Conservation (phyloP, 495 filamentous ascomycete genomes). For the Aspergillus incahuasiensis region DNA sequence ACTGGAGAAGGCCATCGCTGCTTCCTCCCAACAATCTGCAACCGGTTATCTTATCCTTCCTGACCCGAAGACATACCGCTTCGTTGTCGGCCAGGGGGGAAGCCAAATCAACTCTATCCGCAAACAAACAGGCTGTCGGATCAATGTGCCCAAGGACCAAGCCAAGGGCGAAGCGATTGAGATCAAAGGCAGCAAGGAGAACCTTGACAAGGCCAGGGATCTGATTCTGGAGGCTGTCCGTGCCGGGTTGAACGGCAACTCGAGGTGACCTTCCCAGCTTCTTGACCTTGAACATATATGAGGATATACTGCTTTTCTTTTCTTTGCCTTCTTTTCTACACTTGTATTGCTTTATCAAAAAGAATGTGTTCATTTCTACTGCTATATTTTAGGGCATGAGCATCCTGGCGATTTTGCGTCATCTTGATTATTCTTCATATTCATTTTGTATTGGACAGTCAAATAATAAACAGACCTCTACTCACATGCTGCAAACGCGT, state of each 20-base stretch:
- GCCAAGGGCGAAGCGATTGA: conserved; percentile 79
- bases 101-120: conserved; percentile 89
- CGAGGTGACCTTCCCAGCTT: conserved; percentile 3
- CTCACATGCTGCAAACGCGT: neutral
- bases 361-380: conserved; percentile 17
- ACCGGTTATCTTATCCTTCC: conserved; percentile 86
- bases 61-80: conserved; percentile 83
- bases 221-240: conserved; percentile 78
- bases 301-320: conserved; percentile 1
- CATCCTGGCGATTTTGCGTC: conserved; percentile 7
- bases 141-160: conserved; percentile 83
- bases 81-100: conserved; percentile 84
- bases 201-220: conserved; percentile 82
- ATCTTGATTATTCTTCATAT: conserved; percentile 5
- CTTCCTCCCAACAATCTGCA: conserved; percentile 64
- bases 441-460: conserved; percentile 10
- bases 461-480: conserved; percentile 1
- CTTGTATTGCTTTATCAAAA: conserved; percentile 17
- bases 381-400: neutral
- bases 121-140: conserved; percentile 84
- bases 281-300: conserved; percentile 5
- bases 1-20: conserved; percentile 64
- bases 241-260: conserved; percentile 31
- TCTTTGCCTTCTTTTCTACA: conserved; percentile 3
- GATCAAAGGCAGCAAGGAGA: conserved; percentile 71